Percentiles rank a stretch among this genome's conserved stretches.
phyloP scores from a whole-genome alignment of 495 filamentous ascomycete species.

The Penicillium antarcticum region DNA sequence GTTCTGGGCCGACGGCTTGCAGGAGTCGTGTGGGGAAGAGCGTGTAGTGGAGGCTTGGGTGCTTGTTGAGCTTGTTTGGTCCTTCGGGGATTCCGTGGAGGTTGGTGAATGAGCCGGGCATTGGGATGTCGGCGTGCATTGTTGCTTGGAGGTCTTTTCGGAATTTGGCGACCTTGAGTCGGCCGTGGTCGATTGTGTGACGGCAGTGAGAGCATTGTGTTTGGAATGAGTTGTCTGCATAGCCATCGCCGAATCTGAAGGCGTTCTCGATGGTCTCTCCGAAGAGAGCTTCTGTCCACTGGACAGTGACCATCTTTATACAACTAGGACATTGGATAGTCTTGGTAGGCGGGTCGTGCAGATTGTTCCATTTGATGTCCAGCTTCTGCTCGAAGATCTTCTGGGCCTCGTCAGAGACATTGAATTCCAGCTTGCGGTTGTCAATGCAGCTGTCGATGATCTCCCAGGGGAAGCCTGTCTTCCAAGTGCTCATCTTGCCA shows the following conservation, averaged over 20 bases:
- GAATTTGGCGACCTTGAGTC: slow-evolving; percentile 53
- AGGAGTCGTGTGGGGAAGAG: slow-evolving; percentile 60
- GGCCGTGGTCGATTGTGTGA: slow-evolving; percentile 47
- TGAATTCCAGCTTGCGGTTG: slow-evolving; percentile 57
- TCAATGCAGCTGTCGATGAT: slow-evolving; percentile 61
- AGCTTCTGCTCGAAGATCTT: slow-evolving; percentile 50
- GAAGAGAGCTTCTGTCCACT: slow-evolving; percentile 23
- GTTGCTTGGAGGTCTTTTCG: slow-evolving; percentile 47
- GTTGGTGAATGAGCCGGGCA: slow-evolving; percentile 61
- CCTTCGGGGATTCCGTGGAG: slow-evolving; percentile 29
- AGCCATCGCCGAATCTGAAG: slow-evolving; percentile 41
- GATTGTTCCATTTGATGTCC: slow-evolving; percentile 56
- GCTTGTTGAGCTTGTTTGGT: neutral
- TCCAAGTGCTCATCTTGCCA: slow-evolving; percentile 58
- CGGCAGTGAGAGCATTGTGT: slow-evolving; percentile 41
- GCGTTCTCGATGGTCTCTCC: slow-evolving; percentile 6
- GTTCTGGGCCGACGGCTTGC: slow-evolving; percentile 31
- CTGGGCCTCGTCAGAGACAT: slow-evolving; percentile 40
- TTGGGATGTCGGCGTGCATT: slow-evolving; percentile 39
- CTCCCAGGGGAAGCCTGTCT: slow-evolving; percentile 66
- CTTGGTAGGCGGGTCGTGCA: slow-evolving; percentile 47
- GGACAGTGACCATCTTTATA: slow-evolving; percentile 8
- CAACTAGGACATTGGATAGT: slow-evolving; percentile 58
- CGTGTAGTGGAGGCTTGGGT: slow-evolving; percentile 11
- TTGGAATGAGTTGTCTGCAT: slow-evolving; percentile 57